Evolutionary conservation across 495 filamentous ascomycete genomes (phyloP).

Genomic region (Rhizodiscina lignyota): DNA sequence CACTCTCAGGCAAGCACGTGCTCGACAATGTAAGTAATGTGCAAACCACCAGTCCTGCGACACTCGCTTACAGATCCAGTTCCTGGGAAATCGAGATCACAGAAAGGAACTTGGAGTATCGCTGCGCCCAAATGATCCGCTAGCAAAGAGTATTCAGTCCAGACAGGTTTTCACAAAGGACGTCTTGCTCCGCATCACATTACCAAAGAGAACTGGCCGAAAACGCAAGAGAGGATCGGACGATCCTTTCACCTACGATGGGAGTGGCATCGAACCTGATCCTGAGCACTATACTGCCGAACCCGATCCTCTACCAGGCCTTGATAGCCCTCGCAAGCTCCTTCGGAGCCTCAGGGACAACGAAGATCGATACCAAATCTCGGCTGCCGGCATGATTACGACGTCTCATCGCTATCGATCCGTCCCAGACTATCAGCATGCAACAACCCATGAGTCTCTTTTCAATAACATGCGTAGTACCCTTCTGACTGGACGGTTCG

Average conservation of each 20-base stretch:
- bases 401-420: slow-evolving; percentile 75
- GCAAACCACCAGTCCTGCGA: background rate
- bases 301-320: too few relatives aligned
- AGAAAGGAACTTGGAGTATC: slow-evolving; percentile 36
- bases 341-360: slow-evolving; percentile 58
- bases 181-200: slow-evolving; percentile 67
- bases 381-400: slow-evolving; percentile 54
- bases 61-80: slow-evolving; percentile 2
- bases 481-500: slow-evolving; percentile 49
- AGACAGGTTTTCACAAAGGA: slow-evolving; percentile 56
- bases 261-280: background rate
- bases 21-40: slow-evolving; percentile 42
- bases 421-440: slow-evolving; percentile 64
- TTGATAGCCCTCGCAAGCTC: slow-evolving; percentile 17
- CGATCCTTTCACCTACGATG: slow-evolving; percentile 37
- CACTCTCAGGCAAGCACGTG: slow-evolving; percentile 50
- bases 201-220: slow-evolving; percentile 72
- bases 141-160: slow-evolving; percentile 58
- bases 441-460: slow-evolving; percentile 42
- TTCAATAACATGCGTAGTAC: slow-evolving; percentile 46
- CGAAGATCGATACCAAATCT: slow-evolving; percentile 45
- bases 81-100: background rate
- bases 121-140: slow-evolving; percentile 61
- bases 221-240: slow-evolving; percentile 62
- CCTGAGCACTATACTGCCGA: background rate